Base-by-base conservation (phyloP, 768 basidiomycete genomes). In the Pisolithus orientalis region DNA sequence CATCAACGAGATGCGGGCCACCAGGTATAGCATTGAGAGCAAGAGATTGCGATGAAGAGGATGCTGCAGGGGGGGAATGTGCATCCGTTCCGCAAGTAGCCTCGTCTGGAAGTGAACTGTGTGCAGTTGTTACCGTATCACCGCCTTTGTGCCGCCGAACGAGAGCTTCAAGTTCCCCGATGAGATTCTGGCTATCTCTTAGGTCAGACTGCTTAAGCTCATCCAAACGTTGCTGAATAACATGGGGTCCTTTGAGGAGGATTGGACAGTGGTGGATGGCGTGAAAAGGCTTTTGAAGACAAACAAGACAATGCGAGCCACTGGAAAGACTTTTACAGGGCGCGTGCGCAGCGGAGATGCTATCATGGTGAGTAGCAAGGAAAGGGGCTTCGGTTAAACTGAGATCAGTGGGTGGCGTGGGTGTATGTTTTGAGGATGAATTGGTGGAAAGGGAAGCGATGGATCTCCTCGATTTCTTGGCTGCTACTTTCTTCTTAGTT, bases 181-280 rank as follows among this genome's bases (percentile, higher is more conserved):
- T 74, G 17, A 77, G 54, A 10, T 55, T 14, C 55, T 58, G 28
- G 48, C 60, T 38, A 59, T 65, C 46, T 60, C 55, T 59, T 25
- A 4, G 16, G 5, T 57, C 52, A 13, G 43, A 48, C 32, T 66
- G 55, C 58, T 70, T 64, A 17, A 83, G 63, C 54, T 79, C 74
- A 7, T 59, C 63, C 40, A 84, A 62, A 49, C 80, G 78, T 47
- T 65, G 65, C 54, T 66, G 69, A 57, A 84, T 72, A 7, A 73
- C 62, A 7, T 66, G 63, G 0, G 74, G 60, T 9, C 80, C 77
- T 37, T 70, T 70, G 25, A 67, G 53, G 25, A 84, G 68, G 24
- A 74, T 62, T 5, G 79, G 78, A 60, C 83, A 85, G 42, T 62
- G 63, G 47, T 70, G 70, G n/a, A 74, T 75, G 49, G 71, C 65